Evolutionary conservation across 805 yeast genomes (phyloP).

Genomic region (Spathaspora hagerdaliae): DNA sequence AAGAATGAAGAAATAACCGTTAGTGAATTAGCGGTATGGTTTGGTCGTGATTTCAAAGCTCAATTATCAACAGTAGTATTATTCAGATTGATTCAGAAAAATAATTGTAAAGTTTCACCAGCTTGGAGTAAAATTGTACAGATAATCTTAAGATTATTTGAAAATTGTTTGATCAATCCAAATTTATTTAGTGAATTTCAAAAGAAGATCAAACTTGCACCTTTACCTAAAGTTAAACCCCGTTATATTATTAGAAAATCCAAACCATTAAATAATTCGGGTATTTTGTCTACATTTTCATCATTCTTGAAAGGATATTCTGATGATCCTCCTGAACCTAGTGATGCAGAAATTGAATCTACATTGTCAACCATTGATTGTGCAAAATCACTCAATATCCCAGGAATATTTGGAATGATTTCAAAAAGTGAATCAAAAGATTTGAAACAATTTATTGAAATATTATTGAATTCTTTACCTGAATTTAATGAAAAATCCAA

Average conservation of each 20-base stretch:
- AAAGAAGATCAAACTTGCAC: conserved; percentile 46
- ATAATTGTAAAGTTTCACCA: conserved; percentile 44
- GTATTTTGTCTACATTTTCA: conserved; percentile 86
- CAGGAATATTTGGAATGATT: conserved; percentile 51
- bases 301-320: conserved; percentile 84
- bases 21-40: conserved; percentile 73
- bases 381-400: conserved; percentile 63
- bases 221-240: conserved; percentile 61
- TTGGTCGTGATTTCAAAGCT: conserved; percentile 89
- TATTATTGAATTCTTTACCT: conserved; percentile 27
- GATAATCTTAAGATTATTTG: conserved; percentile 61
- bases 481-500: conserved; percentile 22
- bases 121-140: conserved; percentile 62
- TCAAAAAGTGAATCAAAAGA: conserved; percentile 33
- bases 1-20: conserved; percentile 63
- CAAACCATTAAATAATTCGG: conserved; percentile 64
- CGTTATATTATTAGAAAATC: conserved; percentile 60
- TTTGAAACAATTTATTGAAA: conserved; percentile 26
- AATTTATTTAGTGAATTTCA: conserved; percentile 61
- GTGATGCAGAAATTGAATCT: conserved; percentile 86
- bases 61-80: conserved; percentile 85
- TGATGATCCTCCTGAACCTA: conserved; percentile 87
- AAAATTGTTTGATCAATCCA: conserved; percentile 68
- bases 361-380: conserved; percentile 83
- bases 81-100: conserved; percentile 68